Percentiles rank a stretch among this genome's conserved stretches.
phyloP scores from a whole-genome alignment of 2,329 filamentous ascomycete species.

The Nemania abortiva region DNA sequence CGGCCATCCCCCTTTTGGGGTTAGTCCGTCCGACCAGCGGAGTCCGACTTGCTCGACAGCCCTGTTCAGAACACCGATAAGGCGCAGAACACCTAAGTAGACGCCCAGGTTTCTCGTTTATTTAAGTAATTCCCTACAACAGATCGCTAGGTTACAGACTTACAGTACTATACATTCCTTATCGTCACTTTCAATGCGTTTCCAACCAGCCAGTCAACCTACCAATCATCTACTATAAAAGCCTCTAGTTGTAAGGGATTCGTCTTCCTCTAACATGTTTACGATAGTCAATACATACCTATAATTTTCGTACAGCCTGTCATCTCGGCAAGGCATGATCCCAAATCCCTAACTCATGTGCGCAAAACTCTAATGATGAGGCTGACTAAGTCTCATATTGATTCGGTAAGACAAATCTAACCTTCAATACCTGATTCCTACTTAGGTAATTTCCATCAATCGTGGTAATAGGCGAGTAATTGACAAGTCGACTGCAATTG shows the following conservation, averaged over 20 bases:
- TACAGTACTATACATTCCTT: no score
- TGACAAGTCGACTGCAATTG: neutral
- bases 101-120: no score
- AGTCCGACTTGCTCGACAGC: slow-evolving; percentile 25
- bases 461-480: neutral
- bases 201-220: no score
- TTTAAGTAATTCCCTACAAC: no score
- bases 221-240: no score
- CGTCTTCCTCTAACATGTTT: no score
- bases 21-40: slow-evolving; percentile 38
- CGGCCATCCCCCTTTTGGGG: slow-evolving; percentile 26
- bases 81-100: neutral
- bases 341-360: neutral
- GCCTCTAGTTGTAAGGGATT: no score
- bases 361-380: neutral
- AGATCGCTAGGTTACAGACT: no score
- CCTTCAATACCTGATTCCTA: no score
- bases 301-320: neutral
- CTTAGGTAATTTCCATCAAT: neutral
- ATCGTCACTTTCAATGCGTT: no score
- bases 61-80: slow-evolving; percentile 15
- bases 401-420: neutral
- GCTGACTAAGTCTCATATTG: neutral
- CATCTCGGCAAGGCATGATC: neutral
- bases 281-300: no score